Evolutionary conservation across 495 filamentous ascomycete genomes (phyloP).

Genomic region (Mycothermus thermophilus): DNA sequence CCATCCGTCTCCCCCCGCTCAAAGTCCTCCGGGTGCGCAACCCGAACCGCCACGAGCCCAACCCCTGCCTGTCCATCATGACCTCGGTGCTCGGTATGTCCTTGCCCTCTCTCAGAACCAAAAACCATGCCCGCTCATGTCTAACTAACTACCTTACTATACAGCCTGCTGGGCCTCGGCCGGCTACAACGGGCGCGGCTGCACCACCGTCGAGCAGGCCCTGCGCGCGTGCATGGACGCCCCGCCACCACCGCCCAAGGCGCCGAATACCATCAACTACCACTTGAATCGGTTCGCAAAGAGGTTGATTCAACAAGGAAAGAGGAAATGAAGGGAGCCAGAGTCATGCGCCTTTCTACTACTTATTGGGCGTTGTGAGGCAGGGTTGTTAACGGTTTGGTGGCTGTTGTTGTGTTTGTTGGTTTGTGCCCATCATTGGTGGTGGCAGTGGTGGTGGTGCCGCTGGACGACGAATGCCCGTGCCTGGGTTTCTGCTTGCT

Average conservation of each 20-base stretch:
- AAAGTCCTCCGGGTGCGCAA: constrained; percentile 68
- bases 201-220: constrained; percentile 64
- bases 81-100: constrained; percentile 76
- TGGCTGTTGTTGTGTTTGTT: too few relatives aligned
- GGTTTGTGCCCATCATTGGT: too few relatives aligned
- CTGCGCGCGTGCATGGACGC: constrained; percentile 89
- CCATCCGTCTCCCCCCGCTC: constrained; percentile 78
- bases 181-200: constrained; percentile 59
- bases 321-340: constrained; percentile 52
- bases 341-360: too few relatives aligned
- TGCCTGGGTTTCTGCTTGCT: too few relatives aligned
- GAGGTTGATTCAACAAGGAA: constrained; percentile 52
- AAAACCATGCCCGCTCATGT: too few relatives aligned
- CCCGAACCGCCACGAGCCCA: constrained; percentile 59
- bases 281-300: constrained; percentile 79
- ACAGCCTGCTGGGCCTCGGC: constrained; percentile 91
- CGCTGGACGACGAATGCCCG: too few relatives aligned
- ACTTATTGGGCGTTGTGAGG: neutral
- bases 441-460: too few relatives aligned
- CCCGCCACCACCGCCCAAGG: constrained; percentile 49
- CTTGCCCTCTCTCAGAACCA: neutral
- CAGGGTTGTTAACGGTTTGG: neutral
- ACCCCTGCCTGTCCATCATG: constrained; percentile 78
- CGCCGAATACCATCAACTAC: constrained; percentile 88
- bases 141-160: too few relatives aligned